These are phyloP conservation scores for Discostella stelligera DNA, from an alignment of 352 stramenopile genomes.

Conservation along the genomic window DNA sequence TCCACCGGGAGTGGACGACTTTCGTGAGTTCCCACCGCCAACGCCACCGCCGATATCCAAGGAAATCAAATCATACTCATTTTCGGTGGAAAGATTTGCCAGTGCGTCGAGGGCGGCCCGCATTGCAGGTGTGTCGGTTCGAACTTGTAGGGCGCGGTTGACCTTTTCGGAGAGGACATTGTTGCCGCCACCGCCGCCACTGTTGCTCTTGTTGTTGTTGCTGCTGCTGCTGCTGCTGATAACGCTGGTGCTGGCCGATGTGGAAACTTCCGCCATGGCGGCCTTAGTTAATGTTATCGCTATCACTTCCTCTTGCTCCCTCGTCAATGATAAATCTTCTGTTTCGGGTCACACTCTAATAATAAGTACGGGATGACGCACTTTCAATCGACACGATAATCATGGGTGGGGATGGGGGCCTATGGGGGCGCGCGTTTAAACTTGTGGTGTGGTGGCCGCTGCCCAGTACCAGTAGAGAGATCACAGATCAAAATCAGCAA, in stretches of 20 bases:
- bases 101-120: conserved; percentile 73
- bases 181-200: conserved; percentile 14
- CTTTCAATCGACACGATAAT: no score
- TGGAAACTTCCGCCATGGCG: neutral
- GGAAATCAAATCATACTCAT: conserved; percentile 4
- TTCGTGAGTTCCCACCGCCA: neutral
- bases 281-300: neutral
- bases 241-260: neutral
- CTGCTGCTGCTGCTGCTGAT: neutral
- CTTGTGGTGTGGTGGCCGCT: no score
- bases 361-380: no score
- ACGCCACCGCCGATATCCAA: neutral
- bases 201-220: no score
- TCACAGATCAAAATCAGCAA: no score
- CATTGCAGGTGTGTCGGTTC: conserved; percentile 78
- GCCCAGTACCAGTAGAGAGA: no score
- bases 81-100: conserved; percentile 43
- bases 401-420: no score
- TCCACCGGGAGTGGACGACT: neutral
- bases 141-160: conserved; percentile 66
- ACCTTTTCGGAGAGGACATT: conserved; percentile 76
- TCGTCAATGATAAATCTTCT: no score
- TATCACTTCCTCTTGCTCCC: neutral
- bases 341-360: no score
- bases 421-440: no score